A percentile compares a stretch with the other conserved stretches of the same genome.
Conservation (phyloP, 305 asterid species). For the Striga hermonthica region DNA sequence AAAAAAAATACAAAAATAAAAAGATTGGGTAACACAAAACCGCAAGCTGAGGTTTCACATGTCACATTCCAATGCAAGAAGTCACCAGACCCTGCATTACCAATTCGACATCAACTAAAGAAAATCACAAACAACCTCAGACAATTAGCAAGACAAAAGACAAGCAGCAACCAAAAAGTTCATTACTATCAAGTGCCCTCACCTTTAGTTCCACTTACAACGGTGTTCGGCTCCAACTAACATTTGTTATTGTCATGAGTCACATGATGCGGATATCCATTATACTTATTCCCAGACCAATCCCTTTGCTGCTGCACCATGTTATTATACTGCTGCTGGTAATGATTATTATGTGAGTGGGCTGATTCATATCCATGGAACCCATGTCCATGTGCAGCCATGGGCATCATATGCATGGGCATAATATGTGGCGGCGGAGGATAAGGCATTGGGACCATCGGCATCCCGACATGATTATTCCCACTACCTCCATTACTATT, state of each 20-base stretch:
- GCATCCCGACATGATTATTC: constrained; percentile 41
- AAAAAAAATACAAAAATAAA: background rate
- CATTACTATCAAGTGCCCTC: constrained; percentile 21
- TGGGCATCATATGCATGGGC: constrained; percentile 27
- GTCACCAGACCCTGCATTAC: constrained; percentile 43
- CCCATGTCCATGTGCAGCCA: constrained; percentile 47
- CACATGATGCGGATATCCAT: constrained; percentile 45
- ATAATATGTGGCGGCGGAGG: constrained; percentile 48
- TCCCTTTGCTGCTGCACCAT: constrained; percentile 62
- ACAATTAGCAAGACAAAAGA: constrained; percentile 9
- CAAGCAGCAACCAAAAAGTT: background rate
- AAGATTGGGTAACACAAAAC: constrained; percentile 28
- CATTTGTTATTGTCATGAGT: constrained; percentile 46
- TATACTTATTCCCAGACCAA: constrained; percentile 57
- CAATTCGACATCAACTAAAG: constrained; percentile 34
- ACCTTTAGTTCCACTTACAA: constrained; percentile 31
- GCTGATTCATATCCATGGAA: constrained; percentile 30
- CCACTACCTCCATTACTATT: background rate
- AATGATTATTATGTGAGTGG: constrained; percentile 38
- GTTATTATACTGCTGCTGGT: constrained; percentile 47
- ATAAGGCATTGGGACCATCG: constrained; percentile 41
- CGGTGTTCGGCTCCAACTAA: background rate
- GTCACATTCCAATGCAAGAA: constrained; percentile 42
- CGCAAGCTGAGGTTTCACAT: constrained; percentile 40
- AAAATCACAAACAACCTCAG: constrained; percentile 15